phyloP scores from a whole-genome alignment of 805 yeast species.

The Candida ovalis region DNA sequence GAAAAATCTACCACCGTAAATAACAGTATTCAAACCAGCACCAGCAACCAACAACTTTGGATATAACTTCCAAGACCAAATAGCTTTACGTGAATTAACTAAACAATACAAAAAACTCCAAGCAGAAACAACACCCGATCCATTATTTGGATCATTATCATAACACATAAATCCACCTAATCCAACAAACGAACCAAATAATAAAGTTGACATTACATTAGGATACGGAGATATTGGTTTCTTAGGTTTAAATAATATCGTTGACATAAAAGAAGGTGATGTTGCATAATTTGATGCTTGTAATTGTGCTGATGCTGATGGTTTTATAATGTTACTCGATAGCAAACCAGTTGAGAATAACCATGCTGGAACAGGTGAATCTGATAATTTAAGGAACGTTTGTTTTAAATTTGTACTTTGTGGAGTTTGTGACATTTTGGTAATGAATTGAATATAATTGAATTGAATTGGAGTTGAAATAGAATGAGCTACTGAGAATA shows the following conservation, averaged over 20 bases:
- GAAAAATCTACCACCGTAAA: slow-evolving; percentile 71
- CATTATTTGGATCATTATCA: slow-evolving; percentile 75
- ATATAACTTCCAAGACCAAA: slow-evolving; percentile 52
- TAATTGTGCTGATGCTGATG: slow-evolving; percentile 12
- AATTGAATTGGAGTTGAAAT: too few relatives aligned
- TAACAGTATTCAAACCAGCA: slow-evolving; percentile 57
- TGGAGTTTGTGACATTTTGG: neutral
- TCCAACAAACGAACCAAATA: slow-evolving; percentile 60
- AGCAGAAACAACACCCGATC: slow-evolving; percentile 75
- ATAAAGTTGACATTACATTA: slow-evolving; percentile 25
- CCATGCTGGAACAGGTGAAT: slow-evolving; percentile 49
- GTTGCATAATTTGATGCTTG: slow-evolving; percentile 10
- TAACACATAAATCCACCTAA: slow-evolving; percentile 70
- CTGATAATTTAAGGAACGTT: slow-evolving; percentile 12
- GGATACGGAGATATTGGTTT: slow-evolving; percentile 26
- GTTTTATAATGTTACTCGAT: slow-evolving; percentile 13
- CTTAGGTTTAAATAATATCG: slow-evolving; percentile 8
- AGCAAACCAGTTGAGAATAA: slow-evolving; percentile 35
- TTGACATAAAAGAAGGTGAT: slow-evolving; percentile 6
- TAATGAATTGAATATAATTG: too few relatives aligned
- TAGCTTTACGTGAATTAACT: slow-evolving; percentile 61
- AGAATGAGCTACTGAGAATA: too few relatives aligned
- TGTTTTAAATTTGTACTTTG: neutral
- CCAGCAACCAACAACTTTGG: slow-evolving; percentile 57
- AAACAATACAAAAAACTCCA: slow-evolving; percentile 76